A percentile compares a stretch with the other conserved stretches of the same genome.
Conservation (phyloP, 1,284 basidiomycete species). For the Fomitopsis betulina region DNA sequence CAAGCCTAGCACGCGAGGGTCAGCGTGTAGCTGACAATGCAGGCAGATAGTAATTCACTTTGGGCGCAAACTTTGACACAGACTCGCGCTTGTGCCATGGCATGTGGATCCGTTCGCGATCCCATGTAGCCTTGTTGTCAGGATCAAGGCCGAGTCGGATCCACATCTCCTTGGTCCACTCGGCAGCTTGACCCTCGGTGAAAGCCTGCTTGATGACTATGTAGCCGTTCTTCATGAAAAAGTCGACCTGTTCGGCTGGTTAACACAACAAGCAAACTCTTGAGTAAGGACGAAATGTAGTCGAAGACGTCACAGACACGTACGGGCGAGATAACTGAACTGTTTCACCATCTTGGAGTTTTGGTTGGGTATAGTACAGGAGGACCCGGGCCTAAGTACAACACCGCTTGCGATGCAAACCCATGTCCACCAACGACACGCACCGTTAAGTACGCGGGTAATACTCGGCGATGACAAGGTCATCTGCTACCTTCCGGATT, state of each 20-base stretch:
- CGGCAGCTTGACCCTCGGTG: conserved; percentile 42
- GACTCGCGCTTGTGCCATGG: conserved; percentile 42
- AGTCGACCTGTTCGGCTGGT: conserved; percentile 42
- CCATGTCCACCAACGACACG: not conserved
- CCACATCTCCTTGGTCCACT: conserved; percentile 49
- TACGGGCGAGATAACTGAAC: conserved; percentile 23
- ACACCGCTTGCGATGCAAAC: not conserved
- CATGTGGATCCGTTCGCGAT: conserved; percentile 52
- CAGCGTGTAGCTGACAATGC: not conserved
- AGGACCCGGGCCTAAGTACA: not conserved
- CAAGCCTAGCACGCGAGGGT: conserved; percentile 41
- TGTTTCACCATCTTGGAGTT: conserved; percentile 14
- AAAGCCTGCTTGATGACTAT: conserved; percentile 52
- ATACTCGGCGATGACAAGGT: conserved; percentile 1
- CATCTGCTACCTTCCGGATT: not conserved
- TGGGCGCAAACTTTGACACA: conserved; percentile 49
- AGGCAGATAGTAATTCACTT: conserved; percentile 25
- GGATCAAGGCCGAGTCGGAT: conserved; percentile 48
- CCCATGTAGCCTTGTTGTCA: conserved; percentile 49
- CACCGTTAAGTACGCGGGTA: not conserved
- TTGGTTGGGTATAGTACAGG: not conserved
- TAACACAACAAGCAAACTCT: too few relatives aligned
- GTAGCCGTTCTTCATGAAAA: conserved; percentile 53
- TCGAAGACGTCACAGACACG: conserved; percentile 4
- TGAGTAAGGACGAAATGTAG: not conserved